These are phyloP conservation scores for Dacryopinax spathularia DNA, from an alignment of 768 basidiomycete genomes.

Conservation along the genomic window DNA sequence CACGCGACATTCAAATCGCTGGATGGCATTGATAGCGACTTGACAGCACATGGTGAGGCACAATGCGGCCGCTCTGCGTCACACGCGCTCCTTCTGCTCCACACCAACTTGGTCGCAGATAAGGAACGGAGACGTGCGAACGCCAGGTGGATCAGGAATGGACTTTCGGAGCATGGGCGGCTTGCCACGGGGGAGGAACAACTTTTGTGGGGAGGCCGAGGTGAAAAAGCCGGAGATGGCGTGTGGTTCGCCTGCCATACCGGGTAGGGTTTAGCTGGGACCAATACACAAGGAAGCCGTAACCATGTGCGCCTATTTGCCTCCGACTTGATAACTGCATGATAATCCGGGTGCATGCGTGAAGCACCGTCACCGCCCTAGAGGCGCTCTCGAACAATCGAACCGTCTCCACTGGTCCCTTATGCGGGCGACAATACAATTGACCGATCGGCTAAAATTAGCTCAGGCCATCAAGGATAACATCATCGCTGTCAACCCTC, in stretches of 20 bases:
- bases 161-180: background rate
- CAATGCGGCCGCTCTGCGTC: background rate
- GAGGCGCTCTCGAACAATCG: no score
- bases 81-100: background rate
- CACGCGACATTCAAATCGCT: background rate
- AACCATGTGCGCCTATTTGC: background rate
- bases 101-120: background rate
- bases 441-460: no score
- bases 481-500: background rate
- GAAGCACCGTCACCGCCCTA: background rate
- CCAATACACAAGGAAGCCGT: background rate
- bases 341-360: background rate
- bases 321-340: background rate
- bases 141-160: background rate
- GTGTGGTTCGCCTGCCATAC: background rate
- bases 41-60: slow-evolving; percentile 2
- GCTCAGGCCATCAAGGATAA: background rate
- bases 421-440: no score
- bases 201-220: background rate
- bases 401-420: no score
- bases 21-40: background rate
- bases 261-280: background rate
- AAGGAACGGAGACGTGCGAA: background rate
- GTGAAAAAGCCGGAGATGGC: background rate
- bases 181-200: background rate